Evolutionary conservation across 495 filamentous ascomycete species (phyloP), one percentile per base, ranked within the genome.

Genomic region (Tetracladium marchalianum): DNA sequence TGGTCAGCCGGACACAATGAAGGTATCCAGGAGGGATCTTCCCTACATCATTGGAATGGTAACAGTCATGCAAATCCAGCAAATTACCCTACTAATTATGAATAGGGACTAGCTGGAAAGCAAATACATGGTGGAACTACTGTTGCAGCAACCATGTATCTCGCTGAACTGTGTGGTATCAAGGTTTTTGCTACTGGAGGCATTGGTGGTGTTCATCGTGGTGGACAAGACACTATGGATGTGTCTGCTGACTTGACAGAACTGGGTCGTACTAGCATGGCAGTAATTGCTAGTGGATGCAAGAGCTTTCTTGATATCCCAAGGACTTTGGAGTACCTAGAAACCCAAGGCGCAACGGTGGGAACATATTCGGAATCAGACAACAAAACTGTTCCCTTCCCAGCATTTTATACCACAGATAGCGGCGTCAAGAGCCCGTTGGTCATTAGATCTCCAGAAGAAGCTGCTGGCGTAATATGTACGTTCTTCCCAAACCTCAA

Each of bases 231-330:
- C 44, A 85, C 83, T 0, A 82, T 95, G 78, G 92, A 98, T 60
- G 80, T 97, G 41, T 95, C 89, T 48, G 92, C 92, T 24, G 92
- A 98, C 64, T 70, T 98, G 44, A 95, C 86, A 4, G 92, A 98
- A 66, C 76, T 98, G 27, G 88, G 90, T n/a, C 74, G 89, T 24
- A 98, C 92, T 3, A 75, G 85, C 9, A 80, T 98, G 35, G 81
- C 90, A 19, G 90, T 98, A 8, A 72, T 97, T 22, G 85, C 82
- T 61, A 85, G 84, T 44, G 92, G 92, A 4, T 90, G 87, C 57
- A 98, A 98, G 66, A 88, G 92, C 55, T 98, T 98, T 61, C 67
- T 98, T 9, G 92, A 98, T 57, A 84, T 96, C 49, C 83, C 85
- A 6, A 72, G 84, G 44, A 98, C 92, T 1, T 71, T 98, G 1